Percentiles rank a stretch among this genome's conserved stretches.
These are phyloP conservation scores for Candida tetrigidarum DNA, from an alignment of 1,139 yeast species.

Conservation along the genomic window DNA sequence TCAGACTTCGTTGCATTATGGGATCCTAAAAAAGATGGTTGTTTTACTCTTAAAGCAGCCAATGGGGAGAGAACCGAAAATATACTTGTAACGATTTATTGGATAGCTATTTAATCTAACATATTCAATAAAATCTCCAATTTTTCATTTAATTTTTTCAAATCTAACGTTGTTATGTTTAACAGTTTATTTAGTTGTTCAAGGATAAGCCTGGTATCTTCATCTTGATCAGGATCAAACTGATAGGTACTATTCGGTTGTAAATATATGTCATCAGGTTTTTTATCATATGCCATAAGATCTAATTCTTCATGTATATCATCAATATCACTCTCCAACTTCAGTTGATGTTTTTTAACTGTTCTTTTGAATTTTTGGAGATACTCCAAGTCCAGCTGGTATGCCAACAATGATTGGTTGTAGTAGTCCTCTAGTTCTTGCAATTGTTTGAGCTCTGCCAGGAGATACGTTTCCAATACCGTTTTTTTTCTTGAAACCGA, in stretches of 20 bases:
- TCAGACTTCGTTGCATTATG: slow-evolving; percentile 42
- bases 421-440: slow-evolving; percentile 35
- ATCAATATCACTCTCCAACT: slow-evolving; percentile 17
- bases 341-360: slow-evolving; percentile 16
- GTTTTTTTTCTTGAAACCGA: slow-evolving; percentile 32
- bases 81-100: slow-evolving; percentile 32
- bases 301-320: slow-evolving; percentile 14
- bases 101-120: slow-evolving; percentile 30
- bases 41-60: slow-evolving; percentile 25
- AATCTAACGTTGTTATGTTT: slow-evolving; percentile 10
- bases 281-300: slow-evolving; percentile 12
- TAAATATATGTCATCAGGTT: slow-evolving; percentile 8
- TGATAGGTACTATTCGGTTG: slow-evolving; percentile 4
- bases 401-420: slow-evolving; percentile 25
- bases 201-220: slow-evolving; percentile 26
- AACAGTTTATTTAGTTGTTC: slow-evolving; percentile 24
- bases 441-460: slow-evolving; percentile 47
- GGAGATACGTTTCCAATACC: slow-evolving; percentile 41
- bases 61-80: slow-evolving; percentile 8
- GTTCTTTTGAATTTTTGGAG: slow-evolving; percentile 31
- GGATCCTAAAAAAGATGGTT: slow-evolving; percentile 46
- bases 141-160: slow-evolving; percentile 29
- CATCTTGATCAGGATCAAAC: slow-evolving; percentile 32
- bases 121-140: slow-evolving; percentile 31
- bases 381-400: slow-evolving; percentile 38